Percentiles rank a stretch among this genome's conserved stretches.
These are phyloP conservation scores for Laburnicola sp. DNA, from an alignment of 2,329 filamentous ascomycete species.

Conservation along the genomic window DNA sequence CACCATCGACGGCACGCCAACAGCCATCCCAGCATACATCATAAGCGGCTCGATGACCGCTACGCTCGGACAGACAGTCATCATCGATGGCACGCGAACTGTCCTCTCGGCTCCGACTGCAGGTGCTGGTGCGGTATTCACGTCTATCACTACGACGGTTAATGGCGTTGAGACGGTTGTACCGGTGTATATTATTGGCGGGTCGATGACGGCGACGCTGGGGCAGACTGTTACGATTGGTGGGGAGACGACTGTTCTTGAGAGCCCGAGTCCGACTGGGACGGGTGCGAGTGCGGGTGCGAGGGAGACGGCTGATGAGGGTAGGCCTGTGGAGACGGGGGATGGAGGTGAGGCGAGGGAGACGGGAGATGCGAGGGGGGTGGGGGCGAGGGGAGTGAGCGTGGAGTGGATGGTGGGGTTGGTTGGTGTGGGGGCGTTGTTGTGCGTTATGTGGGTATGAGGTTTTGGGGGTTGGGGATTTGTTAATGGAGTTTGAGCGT, in stretches of 20 bases:
- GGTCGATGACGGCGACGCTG: constrained; percentile 9
- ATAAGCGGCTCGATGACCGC: constrained; percentile 14
- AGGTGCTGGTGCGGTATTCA: constrained; percentile 4
- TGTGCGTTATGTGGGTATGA: background rate
- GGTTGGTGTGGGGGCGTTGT: background rate
- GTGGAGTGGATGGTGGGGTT: background rate
- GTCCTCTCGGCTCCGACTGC: constrained; percentile 12
- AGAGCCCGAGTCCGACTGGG: background rate
- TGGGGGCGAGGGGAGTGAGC: background rate
- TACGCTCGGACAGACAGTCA: constrained; percentile 18
- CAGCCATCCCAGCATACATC: constrained; percentile 10
- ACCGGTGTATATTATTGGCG: constrained; percentile 15
- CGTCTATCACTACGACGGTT: constrained; percentile 12
- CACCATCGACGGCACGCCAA: constrained; percentile 11
- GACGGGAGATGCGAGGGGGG: background rate
- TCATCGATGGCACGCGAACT: constrained; percentile 11
- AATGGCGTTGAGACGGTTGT: constrained; percentile 7
- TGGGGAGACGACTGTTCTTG: constrained; percentile 13
- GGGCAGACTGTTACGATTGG: constrained; percentile 18
- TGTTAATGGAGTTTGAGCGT: background rate
- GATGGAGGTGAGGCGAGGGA: background rate
- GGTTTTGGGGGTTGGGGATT: background rate
- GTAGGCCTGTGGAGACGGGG: background rate
- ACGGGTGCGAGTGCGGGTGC: background rate
- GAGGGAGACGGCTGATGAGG: background rate